Evolutionary conservation across 345 rosid species (phyloP).

Genomic region (Moringa oleifera): DNA sequence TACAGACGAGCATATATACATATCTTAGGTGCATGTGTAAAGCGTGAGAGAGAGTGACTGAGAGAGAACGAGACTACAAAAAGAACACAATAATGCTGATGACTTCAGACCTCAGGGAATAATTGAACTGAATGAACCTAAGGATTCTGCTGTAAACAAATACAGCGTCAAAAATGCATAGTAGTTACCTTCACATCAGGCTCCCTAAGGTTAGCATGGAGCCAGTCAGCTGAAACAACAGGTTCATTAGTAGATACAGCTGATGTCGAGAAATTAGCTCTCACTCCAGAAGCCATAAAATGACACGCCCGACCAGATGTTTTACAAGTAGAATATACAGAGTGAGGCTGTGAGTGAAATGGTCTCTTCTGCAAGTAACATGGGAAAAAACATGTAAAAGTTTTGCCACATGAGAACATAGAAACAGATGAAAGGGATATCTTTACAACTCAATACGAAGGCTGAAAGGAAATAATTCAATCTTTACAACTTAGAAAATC

Average conservation of each 20-base stretch:
- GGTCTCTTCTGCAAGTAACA: constrained; percentile 42
- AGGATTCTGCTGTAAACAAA: background rate
- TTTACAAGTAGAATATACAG: constrained; percentile 20
- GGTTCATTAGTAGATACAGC: constrained; percentile 58
- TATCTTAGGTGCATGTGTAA: too few relatives aligned
- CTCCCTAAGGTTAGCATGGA: constrained; percentile 65
- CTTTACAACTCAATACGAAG: background rate
- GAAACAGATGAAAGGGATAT: background rate
- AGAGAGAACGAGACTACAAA: too few relatives aligned
- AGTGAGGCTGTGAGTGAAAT: constrained; percentile 21
- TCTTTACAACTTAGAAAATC: background rate
- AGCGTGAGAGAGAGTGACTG: too few relatives aligned
- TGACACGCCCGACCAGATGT: constrained; percentile 29
- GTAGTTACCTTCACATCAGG: constrained; percentile 72
- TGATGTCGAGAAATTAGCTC: constrained; percentile 37
- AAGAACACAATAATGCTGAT: too few relatives aligned
- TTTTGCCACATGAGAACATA: constrained; percentile 6
- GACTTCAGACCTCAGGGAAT: too few relatives aligned
- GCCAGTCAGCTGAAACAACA: constrained; percentile 95
- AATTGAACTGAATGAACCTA: background rate
- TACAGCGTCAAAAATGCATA: background rate
- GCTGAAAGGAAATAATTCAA: too few relatives aligned
- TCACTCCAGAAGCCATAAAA: constrained; percentile 46
- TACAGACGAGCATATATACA: too few relatives aligned
- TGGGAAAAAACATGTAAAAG: constrained; percentile 7